Base-by-base conservation (phyloP, 306 rosid genomes). In the Vicia faba region DNA sequence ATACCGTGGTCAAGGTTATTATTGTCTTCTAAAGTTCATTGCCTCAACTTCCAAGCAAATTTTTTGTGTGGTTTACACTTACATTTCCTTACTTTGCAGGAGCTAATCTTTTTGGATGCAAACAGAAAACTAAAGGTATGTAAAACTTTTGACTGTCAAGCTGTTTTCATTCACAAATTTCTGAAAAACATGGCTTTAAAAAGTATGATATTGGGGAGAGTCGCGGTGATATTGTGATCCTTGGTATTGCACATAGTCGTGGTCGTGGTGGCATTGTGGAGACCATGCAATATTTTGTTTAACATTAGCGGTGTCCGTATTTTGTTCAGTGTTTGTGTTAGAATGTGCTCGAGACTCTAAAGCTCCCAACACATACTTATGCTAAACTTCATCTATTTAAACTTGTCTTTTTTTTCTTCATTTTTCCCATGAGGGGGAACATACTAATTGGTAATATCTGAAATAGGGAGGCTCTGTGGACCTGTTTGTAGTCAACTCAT, bases 401-500 rank as follows among this genome's bases (percentile, higher is more conserved):
- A 54, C 53, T 49, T 11, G 2, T 11, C 3, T 53, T 63, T 31
- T 8, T 43, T 31, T 8, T 2, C 2, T 53, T 38, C 25, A 49
- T 26, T 54, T 9, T 19, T 26, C 35, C 1, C 53, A 3, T 20
- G 64, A 33, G 41, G 11, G 4, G 9, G 56, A 60, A 70, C 38
- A 64, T 41, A 25, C 71, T 62, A 18, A 63, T 58, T 39, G 43
- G 23, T 38, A 56, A 68, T 69, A 23, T 79, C 70, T 76, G 36
- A 59, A 83, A 65, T 80, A 91, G 97, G 96, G 95, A 76, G 79
- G 84, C 40, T 82, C 87, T 1, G 78, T 89, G 35, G 97, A 91
- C 78, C 75, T 91, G 50, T 91, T 91, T 81, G 95, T 89, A 39
- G 95, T 91, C 53, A 91, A 89, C 83, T 88, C 97, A 16, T 89